Evolutionary conservation across 2,329 filamentous ascomycete genomes (phyloP).

Genomic region (Plectosphaerella cucumerina): DNA sequence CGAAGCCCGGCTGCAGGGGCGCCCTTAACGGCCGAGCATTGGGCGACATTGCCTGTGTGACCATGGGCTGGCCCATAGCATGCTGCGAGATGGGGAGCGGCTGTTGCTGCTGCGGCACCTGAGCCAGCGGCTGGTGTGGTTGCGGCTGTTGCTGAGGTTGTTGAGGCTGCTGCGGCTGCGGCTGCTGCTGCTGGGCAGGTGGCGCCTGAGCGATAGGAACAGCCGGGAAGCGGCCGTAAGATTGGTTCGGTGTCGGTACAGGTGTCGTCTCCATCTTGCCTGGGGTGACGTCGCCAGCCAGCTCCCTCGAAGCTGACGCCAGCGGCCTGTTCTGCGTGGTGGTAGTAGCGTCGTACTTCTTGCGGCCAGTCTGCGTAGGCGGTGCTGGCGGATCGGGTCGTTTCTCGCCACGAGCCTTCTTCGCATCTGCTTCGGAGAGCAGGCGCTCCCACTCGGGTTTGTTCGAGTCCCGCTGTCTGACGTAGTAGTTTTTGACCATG

Average conservation of each 20-base stretch:
- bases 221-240: constrained; percentile 35
- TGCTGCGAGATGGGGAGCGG: constrained; percentile 29
- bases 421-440: constrained; percentile 56
- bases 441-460: constrained; percentile 57
- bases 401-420: constrained; percentile 51
- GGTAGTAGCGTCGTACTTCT: constrained; percentile 43
- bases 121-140: constrained; percentile 8
- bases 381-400: constrained; percentile 57
- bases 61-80: constrained; percentile 27
- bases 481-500: constrained; percentile 75
- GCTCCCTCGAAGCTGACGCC: constrained; percentile 36
- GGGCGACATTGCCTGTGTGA: constrained; percentile 43
- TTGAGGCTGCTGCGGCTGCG: constrained; percentile 10
- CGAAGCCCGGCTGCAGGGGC: constrained; percentile 32
- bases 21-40: constrained; percentile 36
- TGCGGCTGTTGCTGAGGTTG: constrained; percentile 8
- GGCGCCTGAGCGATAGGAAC: constrained; percentile 41
- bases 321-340: constrained; percentile 34
- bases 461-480: constrained; percentile 56
- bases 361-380: constrained; percentile 44
- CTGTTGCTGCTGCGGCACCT: constrained; percentile 11
- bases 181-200: constrained; percentile 14
- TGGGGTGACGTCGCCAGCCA: constrained; percentile 36
- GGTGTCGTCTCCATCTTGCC: constrained; percentile 37
- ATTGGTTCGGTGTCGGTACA: constrained; percentile 28